A percentile compares a stretch with the other conserved stretches of the same genome.
phyloP scores from a whole-genome alignment of 2,329 filamentous ascomycete genomes.

The Alternaria solani region DNA sequence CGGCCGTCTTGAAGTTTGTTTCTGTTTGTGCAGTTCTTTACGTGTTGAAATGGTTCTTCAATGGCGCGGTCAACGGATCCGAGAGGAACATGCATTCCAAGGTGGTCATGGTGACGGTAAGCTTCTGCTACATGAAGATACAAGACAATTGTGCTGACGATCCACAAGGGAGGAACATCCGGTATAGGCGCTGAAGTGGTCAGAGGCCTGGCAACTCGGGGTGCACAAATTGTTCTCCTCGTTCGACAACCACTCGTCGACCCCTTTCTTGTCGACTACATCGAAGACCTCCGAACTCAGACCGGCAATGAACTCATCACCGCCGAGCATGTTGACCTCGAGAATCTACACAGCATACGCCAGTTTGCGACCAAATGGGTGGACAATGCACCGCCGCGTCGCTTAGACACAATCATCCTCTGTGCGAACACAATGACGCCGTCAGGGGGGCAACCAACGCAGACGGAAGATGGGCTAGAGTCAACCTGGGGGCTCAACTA shows the following conservation, averaged over 20 bases:
- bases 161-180: conserved; percentile 78
- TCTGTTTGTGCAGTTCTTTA: conserved; percentile 62
- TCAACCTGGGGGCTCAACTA: conserved; percentile 95
- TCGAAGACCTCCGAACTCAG: conserved; percentile 81
- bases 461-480: conserved; percentile 83
- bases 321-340: conserved; percentile 90
- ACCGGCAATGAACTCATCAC: conserved; percentile 90
- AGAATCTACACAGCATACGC: conserved; percentile 87
- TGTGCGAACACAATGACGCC: conserved; percentile 83
- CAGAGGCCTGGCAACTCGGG: conserved; percentile 76
- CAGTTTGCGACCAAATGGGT: conserved; percentile 98
- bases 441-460: conserved; percentile 64
- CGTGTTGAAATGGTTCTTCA: conserved; percentile 76
- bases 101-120: conserved; percentile 88
- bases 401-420: conserved; percentile 89
- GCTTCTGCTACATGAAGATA: conserved; percentile 14
- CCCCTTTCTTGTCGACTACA: conserved; percentile 89
- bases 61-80: conserved; percentile 75
- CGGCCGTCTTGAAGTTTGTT: conserved; percentile 61
- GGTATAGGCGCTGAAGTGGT: conserved; percentile 85
- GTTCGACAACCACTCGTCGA: conserved; percentile 83
- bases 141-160: conserved; percentile 22
- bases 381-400: conserved; percentile 87
- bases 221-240: conserved; percentile 89
- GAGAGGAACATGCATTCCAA: conserved; percentile 92